Evolutionary conservation across 2,329 filamentous ascomycete species (phyloP), one percentile per base, ranked within the genome.

Genomic region (Acrocalymma vagum): DNA sequence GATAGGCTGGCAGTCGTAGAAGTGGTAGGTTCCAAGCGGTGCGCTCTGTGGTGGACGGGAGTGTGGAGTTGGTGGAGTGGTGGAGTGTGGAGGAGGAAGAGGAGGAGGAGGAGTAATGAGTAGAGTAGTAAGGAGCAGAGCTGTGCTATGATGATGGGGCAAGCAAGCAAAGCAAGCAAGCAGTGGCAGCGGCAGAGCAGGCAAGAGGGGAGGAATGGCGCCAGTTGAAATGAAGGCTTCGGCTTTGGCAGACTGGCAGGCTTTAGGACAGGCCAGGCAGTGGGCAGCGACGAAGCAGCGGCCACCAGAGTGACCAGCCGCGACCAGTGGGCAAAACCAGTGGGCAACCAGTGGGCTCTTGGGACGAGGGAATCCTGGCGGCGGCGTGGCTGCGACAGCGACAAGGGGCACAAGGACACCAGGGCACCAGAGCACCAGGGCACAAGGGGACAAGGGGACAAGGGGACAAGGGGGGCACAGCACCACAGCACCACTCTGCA

Each of bases 301-400:
- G n/a, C n/a, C n/a, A n/a, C n/a, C n/a, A n/a, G n/a, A n/a, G n/a
- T n/a, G n/a, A n/a, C n/a, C n/a, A n/a, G n/a, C n/a, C n/a, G n/a
- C n/a, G n/a, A n/a, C n/a, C n/a, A n/a, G n/a, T n/a, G n/a, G n/a
- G n/a, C n/a, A n/a, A n/a, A n/a, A n/a, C n/a, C n/a, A n/a, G n/a
- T n/a, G n/a, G n/a, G n/a, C n/a, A n/a, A n/a, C n/a, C n/a, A n/a
- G n/a, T n/a, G n/a, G n/a, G 8, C 26, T 24, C 23, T 24, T n/a
- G n/a, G n/a, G n/a, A 38, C 17, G 25, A 7, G 26, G 29, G 24
- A 15, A 40, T 22, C 30, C 42, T 35, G 15, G 28, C 11, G 15
- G 25, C 38, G 39, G 33, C 31, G 48, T 44, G 47, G 47, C 48
- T 51, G 43, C 38, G 38, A 38, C 46, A 38, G 29, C 26, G 42